Evolutionary conservation across 108 stramenopile genomes (phyloP).

Genomic region (Craspedostauros australis): DNA sequence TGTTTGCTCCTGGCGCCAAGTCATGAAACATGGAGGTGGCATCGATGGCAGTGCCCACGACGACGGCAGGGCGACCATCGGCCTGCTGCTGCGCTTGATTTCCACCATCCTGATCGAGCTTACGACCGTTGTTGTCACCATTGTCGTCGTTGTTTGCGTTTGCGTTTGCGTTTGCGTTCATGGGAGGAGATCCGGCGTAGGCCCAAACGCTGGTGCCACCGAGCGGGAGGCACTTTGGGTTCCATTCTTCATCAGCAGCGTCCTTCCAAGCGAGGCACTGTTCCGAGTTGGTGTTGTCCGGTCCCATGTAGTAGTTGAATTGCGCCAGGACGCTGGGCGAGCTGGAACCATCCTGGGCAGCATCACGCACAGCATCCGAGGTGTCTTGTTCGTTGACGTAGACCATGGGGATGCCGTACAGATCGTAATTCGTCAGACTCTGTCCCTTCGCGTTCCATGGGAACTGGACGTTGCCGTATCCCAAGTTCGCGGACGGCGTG

Average conservation of each 20-base stretch:
- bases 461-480: conserved; percentile 50
- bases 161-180: neutral
- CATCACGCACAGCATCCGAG: conserved; percentile 38
- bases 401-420: conserved; percentile 72
- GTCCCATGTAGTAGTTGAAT: conserved; percentile 88
- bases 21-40: conserved; percentile 84
- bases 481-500: conserved; percentile 51
- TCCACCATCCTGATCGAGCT: conserved; percentile 2
- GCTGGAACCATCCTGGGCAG: conserved; percentile 17
- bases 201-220: conserved; percentile 82
- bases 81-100: neutral
- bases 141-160: conserved; percentile 2
- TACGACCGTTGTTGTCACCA: conserved; percentile 10
- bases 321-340: conserved; percentile 39
- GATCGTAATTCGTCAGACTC: conserved; percentile 43
- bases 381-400: conserved; percentile 44
- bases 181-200: conserved; percentile 54
- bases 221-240: conserved; percentile 72
- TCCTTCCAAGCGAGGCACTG: conserved; percentile 72
- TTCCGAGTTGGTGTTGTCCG: conserved; percentile 33
- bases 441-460: conserved; percentile 71
- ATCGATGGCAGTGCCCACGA: conserved; percentile 59
- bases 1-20: conserved; percentile 61
- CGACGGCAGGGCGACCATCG: conserved; percentile 28
- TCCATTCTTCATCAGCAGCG: conserved; percentile 52